Base-by-base conservation (phyloP, 805 yeast species). In the Nakazawaea ernobii region DNA sequence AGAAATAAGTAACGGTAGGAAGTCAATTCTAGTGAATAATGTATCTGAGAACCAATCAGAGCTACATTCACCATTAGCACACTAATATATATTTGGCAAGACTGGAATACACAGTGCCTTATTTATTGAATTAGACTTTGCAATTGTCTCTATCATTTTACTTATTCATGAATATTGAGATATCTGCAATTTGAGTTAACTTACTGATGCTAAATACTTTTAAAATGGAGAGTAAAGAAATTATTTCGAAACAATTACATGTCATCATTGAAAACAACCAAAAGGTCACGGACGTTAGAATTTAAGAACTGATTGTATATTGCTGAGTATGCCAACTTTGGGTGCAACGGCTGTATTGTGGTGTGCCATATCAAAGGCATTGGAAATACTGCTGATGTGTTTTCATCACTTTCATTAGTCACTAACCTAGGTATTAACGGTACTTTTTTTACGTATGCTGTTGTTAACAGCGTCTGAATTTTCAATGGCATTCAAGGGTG, bases 221-320 rank as follows among this genome's bases (percentile, higher is more conserved):
- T 71, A 78, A 42, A 80, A 89, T 61, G 83, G 86, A 54, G 97
- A 91, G 62, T 77, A 88, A 20, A 69, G 90, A 52, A 80, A 77
- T 58, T 80, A 84, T 53, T 78, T 91, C 73, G 87, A 86, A 59
- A 74, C 83, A 60, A 86, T 91, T 62, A 91, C 91, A 67, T 86
- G 77, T 61, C 91, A 90, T 61, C 86, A 94, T 1, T 91, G 97
- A 97, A 97, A 91, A 65, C 71, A 71, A 28, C 89, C 97, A 1
- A 8, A 67, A 73, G 46, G 74, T 91, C 32, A 59, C 77, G 11
- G 72, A 69, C 8, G 70, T 78, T 27, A 77, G 97, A 59, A 55
- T 59, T 0, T 59, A 67, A 24, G 97, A 90, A 65, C 80, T 86
- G 75, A 54, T 57, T 4, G 67, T 70, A 42, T 81, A 43, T 81